Percentiles rank a stretch among this genome's conserved stretches.
phyloP scores from a whole-genome alignment of 768 basidiomycete species.

The Galerina marginata region DNA sequence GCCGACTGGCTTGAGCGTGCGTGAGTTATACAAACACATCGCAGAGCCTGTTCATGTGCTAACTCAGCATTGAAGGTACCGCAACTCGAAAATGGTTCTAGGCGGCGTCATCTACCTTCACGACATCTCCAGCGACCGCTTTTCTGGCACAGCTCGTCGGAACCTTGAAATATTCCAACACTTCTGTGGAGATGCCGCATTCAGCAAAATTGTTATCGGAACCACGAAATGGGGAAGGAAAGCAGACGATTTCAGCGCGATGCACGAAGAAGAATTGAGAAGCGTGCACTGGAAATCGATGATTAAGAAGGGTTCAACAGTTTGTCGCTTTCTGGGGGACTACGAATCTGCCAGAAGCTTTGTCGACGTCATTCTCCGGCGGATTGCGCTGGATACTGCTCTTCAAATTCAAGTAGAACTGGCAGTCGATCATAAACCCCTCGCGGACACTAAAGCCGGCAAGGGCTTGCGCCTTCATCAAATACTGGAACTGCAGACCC shows the following conservation, averaged over 20 bases:
- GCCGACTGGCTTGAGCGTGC: background rate
- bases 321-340: background rate
- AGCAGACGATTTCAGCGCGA: background rate
- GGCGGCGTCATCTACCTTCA: constrained; percentile 1
- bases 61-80: background rate
- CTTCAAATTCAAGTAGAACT: background rate
- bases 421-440: background rate
- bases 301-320: background rate
- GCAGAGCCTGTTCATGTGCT: background rate
- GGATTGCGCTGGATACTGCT: background rate
- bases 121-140: background rate
- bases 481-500: background rate
- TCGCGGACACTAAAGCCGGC: background rate
- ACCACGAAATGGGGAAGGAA: background rate
- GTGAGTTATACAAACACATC: background rate
- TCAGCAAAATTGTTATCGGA: background rate
- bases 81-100: background rate
- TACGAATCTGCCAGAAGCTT: background rate
- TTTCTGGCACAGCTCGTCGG: background rate
- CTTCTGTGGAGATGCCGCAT: background rate
- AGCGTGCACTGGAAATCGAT: background rate
- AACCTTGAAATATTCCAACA: background rate
- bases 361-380: background rate
- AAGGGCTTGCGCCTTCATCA: background rate
- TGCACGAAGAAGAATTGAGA: background rate